phyloP scores from a whole-genome alignment of 2,329 filamentous ascomycete genomes.

The Fusarium sp. region DNA sequence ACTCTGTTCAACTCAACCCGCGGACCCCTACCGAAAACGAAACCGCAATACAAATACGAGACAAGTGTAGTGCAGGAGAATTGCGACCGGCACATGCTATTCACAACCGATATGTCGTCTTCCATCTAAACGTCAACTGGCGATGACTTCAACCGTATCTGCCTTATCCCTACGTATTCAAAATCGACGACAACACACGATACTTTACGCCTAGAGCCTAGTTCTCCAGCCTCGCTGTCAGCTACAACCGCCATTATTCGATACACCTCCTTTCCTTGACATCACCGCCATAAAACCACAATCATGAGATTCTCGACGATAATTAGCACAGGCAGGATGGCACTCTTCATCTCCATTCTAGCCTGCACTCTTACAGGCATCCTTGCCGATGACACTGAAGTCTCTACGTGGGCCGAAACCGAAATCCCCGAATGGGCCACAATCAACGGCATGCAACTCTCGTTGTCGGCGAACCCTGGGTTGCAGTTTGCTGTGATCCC shows the following conservation, averaged over 20 bases:
- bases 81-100: neutral
- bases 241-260: neutral
- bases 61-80: slow-evolving; percentile 1
- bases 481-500: slow-evolving; percentile 59
- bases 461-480: slow-evolving; percentile 48
- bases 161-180: slow-evolving; percentile 30
- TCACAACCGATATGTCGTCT: slow-evolving; percentile 34
- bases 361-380: slow-evolving; percentile 47
- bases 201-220: slow-evolving; percentile 12
- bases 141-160: slow-evolving; percentile 26
- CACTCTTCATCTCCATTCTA: slow-evolving; percentile 31
- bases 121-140: slow-evolving; percentile 34
- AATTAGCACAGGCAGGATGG: slow-evolving; percentile 17
- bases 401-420: slow-evolving; percentile 51
- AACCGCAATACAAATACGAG: neutral
- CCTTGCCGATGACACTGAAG: slow-evolving; percentile 48
- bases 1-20: neutral
- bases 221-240: slow-evolving; percentile 9
- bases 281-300: neutral
- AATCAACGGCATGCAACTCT: slow-evolving; percentile 56
- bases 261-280: neutral
- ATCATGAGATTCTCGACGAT: slow-evolving; percentile 28
- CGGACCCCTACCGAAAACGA: neutral
- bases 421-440: slow-evolving; percentile 55
- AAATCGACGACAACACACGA: slow-evolving; percentile 30